Percentiles rank a stretch among this genome's conserved stretches.
These are phyloP conservation scores for Viscum album DNA, from an alignment of 177 flowering plant genomes.

Conservation along the genomic window DNA sequence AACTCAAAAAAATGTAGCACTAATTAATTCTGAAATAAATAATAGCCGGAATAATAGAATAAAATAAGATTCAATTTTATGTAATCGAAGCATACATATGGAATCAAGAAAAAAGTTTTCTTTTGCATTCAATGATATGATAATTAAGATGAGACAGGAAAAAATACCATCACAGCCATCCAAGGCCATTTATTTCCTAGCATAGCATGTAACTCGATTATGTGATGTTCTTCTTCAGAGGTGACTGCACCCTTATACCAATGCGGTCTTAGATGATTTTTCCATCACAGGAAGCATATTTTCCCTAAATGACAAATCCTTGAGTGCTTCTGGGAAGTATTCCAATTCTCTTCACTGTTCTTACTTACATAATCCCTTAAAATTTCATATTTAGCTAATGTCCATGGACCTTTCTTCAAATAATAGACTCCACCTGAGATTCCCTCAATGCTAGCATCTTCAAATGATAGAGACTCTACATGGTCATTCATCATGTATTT, in stretches of 20 bases:
- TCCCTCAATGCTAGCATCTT: slow-evolving; percentile 35
- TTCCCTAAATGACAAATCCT: slow-evolving; percentile 76
- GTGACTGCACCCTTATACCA: slow-evolving; percentile 77
- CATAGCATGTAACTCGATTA: slow-evolving; percentile 69
- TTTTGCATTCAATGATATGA: too few relatives aligned
- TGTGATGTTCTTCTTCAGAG: slow-evolving; percentile 51
- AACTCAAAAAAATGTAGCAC: too few relatives aligned
- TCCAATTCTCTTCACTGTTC: slow-evolving; percentile 92
- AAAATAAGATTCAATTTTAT: too few relatives aligned
- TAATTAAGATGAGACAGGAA: too few relatives aligned
- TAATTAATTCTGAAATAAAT: too few relatives aligned
- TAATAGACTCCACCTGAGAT: slow-evolving; percentile 17
- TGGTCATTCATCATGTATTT: slow-evolving; percentile 26
- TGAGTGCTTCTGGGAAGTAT: slow-evolving; percentile 74
- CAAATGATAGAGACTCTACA: slow-evolving; percentile 32
- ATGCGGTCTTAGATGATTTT: slow-evolving; percentile 77
- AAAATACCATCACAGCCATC: slow-evolving; percentile 73
- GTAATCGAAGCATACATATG: too few relatives aligned
- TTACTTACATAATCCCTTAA: slow-evolving; percentile 70
- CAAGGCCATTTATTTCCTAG: slow-evolving; percentile 93
- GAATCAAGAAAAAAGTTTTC: too few relatives aligned
- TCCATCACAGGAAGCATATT: slow-evolving; percentile 82
- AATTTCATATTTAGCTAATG: slow-evolving; percentile 76
- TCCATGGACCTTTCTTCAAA: slow-evolving; percentile 89
- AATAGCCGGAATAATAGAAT: too few relatives aligned